Evolutionary conservation across 129 eudicot species (phyloP).

Genomic region (Mikania micrantha): DNA sequence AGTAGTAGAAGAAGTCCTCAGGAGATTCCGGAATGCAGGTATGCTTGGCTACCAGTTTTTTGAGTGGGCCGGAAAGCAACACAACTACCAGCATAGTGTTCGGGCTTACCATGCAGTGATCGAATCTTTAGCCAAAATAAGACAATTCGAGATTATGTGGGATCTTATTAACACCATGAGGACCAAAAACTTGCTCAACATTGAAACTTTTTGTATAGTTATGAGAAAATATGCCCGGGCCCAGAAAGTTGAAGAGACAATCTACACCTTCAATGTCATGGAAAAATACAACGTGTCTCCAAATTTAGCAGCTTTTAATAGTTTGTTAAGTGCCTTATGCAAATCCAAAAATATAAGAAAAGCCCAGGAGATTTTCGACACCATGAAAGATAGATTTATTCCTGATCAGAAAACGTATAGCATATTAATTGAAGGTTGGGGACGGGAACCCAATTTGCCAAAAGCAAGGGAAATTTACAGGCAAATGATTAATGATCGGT

Average conservation of each 20-base stretch:
- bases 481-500: conserved; percentile 62
- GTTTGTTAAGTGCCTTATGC: conserved; percentile 86
- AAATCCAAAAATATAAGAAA: conserved; percentile 82
- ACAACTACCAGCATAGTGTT: conserved; percentile 62
- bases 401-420: conserved; percentile 91
- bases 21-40: conserved; percentile 75
- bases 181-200: conserved; percentile 60
- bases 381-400: conserved; percentile 54
- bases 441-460: conserved; percentile 85
- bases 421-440: conserved; percentile 94
- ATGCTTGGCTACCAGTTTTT: conserved; percentile 76
- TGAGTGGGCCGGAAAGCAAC: conserved; percentile 90
- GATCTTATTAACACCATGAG: conserved; percentile 81
- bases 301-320: conserved; percentile 83
- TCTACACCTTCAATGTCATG: conserved; percentile 86
- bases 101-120: conserved; percentile 82
- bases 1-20: conserved; percentile 67
- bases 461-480: conserved; percentile 69
- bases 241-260: conserved; percentile 77
- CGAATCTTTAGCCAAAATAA: conserved; percentile 83
- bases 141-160: conserved; percentile 95
- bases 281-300: conserved; percentile 60
- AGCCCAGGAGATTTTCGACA: conserved; percentile 86
- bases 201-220: conserved; percentile 88
- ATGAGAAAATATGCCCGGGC: conserved; percentile 92